Base-by-base conservation (phyloP, 805 yeast species). In the Myxozyma geophila region DNA sequence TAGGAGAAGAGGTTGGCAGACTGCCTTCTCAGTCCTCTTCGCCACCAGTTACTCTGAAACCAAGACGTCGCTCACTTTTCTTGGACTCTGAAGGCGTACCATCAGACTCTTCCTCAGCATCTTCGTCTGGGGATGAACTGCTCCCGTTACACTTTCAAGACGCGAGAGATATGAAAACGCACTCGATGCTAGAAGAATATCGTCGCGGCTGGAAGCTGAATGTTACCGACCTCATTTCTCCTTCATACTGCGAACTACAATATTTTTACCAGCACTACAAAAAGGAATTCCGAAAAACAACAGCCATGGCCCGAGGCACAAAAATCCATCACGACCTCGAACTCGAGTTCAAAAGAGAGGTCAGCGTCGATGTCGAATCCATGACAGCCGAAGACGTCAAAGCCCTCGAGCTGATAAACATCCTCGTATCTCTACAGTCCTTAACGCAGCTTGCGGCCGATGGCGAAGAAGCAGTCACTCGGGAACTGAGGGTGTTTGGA, bases 181-280 rank as follows among this genome's bases (percentile, higher is more conserved):
- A 19, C 7, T 49, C 53, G 7, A 58, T 64, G 61, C 54, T 64
- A 7, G 56, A 53, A 12, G 51, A 47, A 33, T 64, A 64, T 28
- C 66, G 62, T 17, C 2, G 28, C 6, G 59, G 59, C 13, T 55
- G 61, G 60, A 57, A 48, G 33, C 53, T 64, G 12, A 37, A 48
- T 12, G 68, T 64, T 17, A 50, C 66, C 28, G 68, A 64, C 33
- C 43, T 64, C 12, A 63, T 64, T n/a, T 58, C 54, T 1, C 68
- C 68, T 9, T 33, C 48, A 17, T 68, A 67, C 62, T 68, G 71
- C 51, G 71, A 68, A 50, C 54, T 65, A 40, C 70, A 62, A 47
- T 54, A 54, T 54, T 68, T 68, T 33, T 64, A 68, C 43, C 46
- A 58, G 44, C 28, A 41, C 35, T 63, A 69, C 41, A 54, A 41